phyloP scores from a whole-genome alignment of 1,284 basidiomycete species.

The Heterobasidion irregulare region DNA sequence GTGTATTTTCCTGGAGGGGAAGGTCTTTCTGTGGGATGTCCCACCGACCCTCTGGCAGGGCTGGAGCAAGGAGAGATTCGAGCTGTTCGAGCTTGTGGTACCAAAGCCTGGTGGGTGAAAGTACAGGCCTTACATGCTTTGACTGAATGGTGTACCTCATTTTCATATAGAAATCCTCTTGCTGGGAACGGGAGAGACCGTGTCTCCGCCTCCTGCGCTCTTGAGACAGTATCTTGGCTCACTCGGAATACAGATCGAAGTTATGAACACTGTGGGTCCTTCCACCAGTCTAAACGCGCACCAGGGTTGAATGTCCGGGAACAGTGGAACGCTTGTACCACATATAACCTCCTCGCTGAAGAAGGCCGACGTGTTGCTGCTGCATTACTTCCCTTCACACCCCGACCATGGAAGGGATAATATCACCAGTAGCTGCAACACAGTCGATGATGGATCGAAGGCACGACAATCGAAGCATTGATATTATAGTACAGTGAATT shows the following conservation, averaged over 20 bases:
- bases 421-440: neutral
- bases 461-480: no score
- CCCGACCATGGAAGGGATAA: constrained; percentile 32
- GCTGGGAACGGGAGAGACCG: constrained; percentile 77
- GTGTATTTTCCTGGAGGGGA: constrained; percentile 79
- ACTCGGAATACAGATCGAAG: constrained; percentile 84
- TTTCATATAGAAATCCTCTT: constrained; percentile 71
- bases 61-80: constrained; percentile 72
- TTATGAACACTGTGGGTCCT: constrained; percentile 81
- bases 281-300: neutral
- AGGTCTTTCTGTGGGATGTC: constrained; percentile 88
- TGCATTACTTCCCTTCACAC: constrained; percentile 67
- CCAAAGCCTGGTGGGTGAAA: constrained; percentile 77
- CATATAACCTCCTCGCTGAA: constrained; percentile 88
- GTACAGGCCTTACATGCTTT: neutral
- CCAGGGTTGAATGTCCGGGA: neutral
- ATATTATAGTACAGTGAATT: no score
- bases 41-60: constrained; percentile 50
- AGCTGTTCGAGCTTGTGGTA: constrained; percentile 72
- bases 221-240: constrained; percentile 66
- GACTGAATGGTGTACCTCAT: neutral
- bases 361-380: constrained; percentile 90
- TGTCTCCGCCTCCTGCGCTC: constrained; percentile 63
- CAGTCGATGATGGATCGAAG: no score
- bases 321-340: constrained; percentile 87